Base-by-base conservation (phyloP, 176 grass and related monocot genomes). In the Luzula sylvatica region DNA sequence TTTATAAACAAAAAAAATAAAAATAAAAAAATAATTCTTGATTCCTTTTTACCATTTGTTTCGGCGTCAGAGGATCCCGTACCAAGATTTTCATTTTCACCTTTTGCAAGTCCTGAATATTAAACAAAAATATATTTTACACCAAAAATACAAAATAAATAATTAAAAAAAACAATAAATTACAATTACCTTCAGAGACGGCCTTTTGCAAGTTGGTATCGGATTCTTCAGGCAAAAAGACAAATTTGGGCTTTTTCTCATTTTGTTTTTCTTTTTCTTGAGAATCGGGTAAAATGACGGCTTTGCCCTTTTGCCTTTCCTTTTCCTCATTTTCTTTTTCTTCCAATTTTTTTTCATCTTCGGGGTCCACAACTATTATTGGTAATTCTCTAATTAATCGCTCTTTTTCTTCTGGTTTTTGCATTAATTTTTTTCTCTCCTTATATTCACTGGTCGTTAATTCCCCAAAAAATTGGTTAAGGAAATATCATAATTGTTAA, bases 371-470 rank as follows among this genome's bases (percentile, higher is more conserved):
- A 74, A 79, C 19, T 40, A 76, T 72, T 70, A 62, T 45, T n/a
- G 84, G 84, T 40, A 82, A 52, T 71, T 71, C 71, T 70, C 78
- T 72, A 75, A 88, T 74, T 29, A 58, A 80, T 42, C 74, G 58
- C 11, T 76, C 54, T 73, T 72, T 58, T 82, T 89, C 90, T 14
- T 61, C 80, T 51, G 81, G 50, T 61, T 67, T 74, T 18, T 63
- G 57, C 26, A 96, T 72, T 23, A 86, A 42, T 2, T 74, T 49
- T 65, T 72, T 68, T 76, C 42, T 28, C 49, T 70, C 25, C 50
- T 81, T 51, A 56, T 86, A 59, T 7, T 82, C 71, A 73, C 27
- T 42, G 35, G 82, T 23, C 23, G 72, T 96, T 88, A 55, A 39
- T 35, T 45, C 5, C 56, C 26, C 67, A 61, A 65, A 52, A 13